Evolutionary conservation across 805 yeast genomes (phyloP), one percentile per base, ranked within the genome.

Genomic region (Yamadazyma insecticola): DNA sequence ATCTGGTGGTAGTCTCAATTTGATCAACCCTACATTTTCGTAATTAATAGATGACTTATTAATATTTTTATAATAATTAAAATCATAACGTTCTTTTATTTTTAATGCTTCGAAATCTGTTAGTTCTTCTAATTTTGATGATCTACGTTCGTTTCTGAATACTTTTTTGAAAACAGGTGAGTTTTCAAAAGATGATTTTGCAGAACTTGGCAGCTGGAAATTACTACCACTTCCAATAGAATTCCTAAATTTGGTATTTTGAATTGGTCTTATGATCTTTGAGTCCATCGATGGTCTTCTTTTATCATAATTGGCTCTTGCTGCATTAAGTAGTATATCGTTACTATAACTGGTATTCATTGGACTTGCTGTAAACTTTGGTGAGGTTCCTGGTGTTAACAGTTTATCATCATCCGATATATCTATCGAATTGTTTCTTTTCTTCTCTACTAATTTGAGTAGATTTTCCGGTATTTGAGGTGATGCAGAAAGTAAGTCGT

Each of bases 381-480:
- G 63, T 29, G 63, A 48, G 7, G 60, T 44, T 7, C 62, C 56
- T 11, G 67, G 61, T 1, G 58, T 51, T 6, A 43, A 26, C 17
- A 42, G 42, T 26, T 38, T 37, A 44, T 53, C 45, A 36, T 53
- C 53, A 46, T 55, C 55, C 40, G 54, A 51, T 41, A 54, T 29
- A 12, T 39, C 43, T 29, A 33, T 13, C 33, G 18, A 35, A 29
- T 24, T 32, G 13, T 26, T 35, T 16, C 38, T 33, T 33, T 39
- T 66, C 61, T 35, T 58, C 60, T 70, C 85, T 36, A 68, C 84
- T 44, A 72, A 52, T 44, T 71, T 64, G 23, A 79, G 53, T 12
- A 79, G 58, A 26, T 74, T 74, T 20, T 73, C 72, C 0, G 87
- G 87, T 3, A 80, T 78, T 43, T 80, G 83, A 1, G 87, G 87